Evolutionary conservation across 2,329 filamentous ascomycete genomes (phyloP).

Genomic region (Macroventuria anomochaeta): DNA sequence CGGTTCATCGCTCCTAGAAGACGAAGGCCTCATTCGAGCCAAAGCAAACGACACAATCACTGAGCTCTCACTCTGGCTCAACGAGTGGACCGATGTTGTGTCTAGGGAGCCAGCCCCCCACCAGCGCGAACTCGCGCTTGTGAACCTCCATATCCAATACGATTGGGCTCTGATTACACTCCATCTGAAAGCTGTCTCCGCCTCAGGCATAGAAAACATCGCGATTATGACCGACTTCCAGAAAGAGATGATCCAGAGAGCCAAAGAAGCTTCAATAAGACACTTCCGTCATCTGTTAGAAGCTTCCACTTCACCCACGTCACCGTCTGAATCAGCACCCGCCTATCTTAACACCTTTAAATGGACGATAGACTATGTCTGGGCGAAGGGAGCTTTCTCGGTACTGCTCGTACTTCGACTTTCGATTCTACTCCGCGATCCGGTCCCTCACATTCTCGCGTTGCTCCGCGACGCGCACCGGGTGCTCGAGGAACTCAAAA

Average conservation of each 20-base stretch:
- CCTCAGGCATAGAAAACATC: slow-evolving; percentile 58
- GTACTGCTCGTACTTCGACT: slow-evolving; percentile 62
- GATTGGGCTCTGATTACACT: slow-evolving; percentile 63
- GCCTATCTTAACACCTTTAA: slow-evolving; percentile 59
- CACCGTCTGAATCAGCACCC: slow-evolving; percentile 25
- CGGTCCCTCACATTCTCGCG: slow-evolving; percentile 47
- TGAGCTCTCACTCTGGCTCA: slow-evolving; percentile 51
- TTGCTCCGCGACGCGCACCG: slow-evolving; percentile 54
- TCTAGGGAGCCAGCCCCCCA: slow-evolving; percentile 21
- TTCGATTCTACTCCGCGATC: slow-evolving; percentile 57
- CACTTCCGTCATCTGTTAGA: slow-evolving; percentile 58
- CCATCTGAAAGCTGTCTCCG: slow-evolving; percentile 58
- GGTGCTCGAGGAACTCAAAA: slow-evolving; percentile 54
- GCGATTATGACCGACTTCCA: slow-evolving; percentile 60
- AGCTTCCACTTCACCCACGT: slow-evolving; percentile 23
- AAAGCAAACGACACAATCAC: slow-evolving; percentile 31
- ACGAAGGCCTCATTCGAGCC: slow-evolving; percentile 28
- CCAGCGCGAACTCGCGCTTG: slow-evolving; percentile 34
- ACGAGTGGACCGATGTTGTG: slow-evolving; percentile 46
- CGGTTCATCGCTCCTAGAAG: slow-evolving; percentile 16
- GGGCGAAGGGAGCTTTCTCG: slow-evolving; percentile 66
- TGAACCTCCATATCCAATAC: slow-evolving; percentile 60
- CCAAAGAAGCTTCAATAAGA: slow-evolving; percentile 59
- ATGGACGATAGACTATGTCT: slow-evolving; percentile 65
- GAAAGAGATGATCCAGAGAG: slow-evolving; percentile 56